Percentiles rank a stretch among this genome's conserved stretches.
Conservation (phyloP, 352 stramenopile genomes). For the Phytophthora hybrid region DNA sequence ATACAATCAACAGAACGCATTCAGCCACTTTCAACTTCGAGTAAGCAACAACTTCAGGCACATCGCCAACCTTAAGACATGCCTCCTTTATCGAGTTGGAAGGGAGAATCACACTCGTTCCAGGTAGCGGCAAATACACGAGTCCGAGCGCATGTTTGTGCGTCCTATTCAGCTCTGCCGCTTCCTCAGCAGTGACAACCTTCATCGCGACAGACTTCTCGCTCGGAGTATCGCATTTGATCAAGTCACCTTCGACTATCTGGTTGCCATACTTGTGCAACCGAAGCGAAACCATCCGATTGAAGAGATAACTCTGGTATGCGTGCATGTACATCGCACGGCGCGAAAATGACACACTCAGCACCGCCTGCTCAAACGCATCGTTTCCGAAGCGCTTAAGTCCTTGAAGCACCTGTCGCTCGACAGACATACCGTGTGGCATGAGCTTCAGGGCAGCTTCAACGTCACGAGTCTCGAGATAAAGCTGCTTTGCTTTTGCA, state of each 20-base stretch:
- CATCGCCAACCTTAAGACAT: slow-evolving; percentile 50
- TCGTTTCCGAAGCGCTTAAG: slow-evolving; percentile 66
- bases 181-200: slow-evolving; percentile 46
- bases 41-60: neutral
- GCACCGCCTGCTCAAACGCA: slow-evolving; percentile 64
- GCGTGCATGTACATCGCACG: slow-evolving; percentile 81
- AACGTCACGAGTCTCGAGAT: slow-evolving; percentile 53
- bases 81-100: slow-evolving; percentile 53
- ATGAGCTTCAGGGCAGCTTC: slow-evolving; percentile 67
- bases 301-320: slow-evolving; percentile 86
- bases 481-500: slow-evolving; percentile 54
- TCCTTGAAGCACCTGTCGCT: slow-evolving; percentile 71
- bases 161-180: slow-evolving; percentile 47
- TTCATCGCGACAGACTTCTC: slow-evolving; percentile 35
- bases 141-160: slow-evolving; percentile 39
- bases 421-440: slow-evolving; percentile 49
- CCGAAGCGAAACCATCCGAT: slow-evolving; percentile 62
- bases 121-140: slow-evolving; percentile 67
- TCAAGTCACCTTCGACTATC: slow-evolving; percentile 67
- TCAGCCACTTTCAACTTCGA: neutral
- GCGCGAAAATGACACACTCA: slow-evolving; percentile 60
- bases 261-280: slow-evolving; percentile 46
- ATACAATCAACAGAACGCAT: neutral
- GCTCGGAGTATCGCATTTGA: slow-evolving; percentile 32
- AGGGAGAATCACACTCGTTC: slow-evolving; percentile 59